phyloP scores from a whole-genome alignment of 2,329 filamentous ascomycete genomes.

The Colletotrichum sublineola region DNA sequence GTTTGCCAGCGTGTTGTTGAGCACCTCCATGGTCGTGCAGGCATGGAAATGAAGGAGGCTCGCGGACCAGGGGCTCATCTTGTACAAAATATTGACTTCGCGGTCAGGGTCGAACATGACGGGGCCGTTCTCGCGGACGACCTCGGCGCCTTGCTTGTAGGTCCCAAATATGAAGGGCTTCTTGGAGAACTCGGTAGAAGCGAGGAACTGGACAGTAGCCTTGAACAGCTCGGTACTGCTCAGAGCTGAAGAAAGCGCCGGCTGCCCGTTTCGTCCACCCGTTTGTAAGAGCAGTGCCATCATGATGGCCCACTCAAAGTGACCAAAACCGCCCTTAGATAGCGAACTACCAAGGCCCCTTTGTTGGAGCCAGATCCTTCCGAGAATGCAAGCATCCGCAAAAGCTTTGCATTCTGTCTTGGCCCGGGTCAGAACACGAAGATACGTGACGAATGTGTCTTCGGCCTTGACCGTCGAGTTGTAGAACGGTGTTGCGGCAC shows the following conservation, averaged over 20 bases:
- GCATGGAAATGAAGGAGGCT: slow-evolving; percentile 80
- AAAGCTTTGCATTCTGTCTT: slow-evolving; percentile 79
- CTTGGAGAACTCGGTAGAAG: slow-evolving; percentile 77
- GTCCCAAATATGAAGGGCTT: slow-evolving; percentile 70
- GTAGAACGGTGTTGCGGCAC: slow-evolving; percentile 81
- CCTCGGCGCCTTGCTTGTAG: slow-evolving; percentile 59
- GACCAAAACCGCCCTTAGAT: slow-evolving; percentile 87
- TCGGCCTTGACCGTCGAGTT: slow-evolving; percentile 89
- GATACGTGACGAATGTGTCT: slow-evolving; percentile 77
- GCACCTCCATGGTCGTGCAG: slow-evolving; percentile 77
- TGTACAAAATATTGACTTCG: slow-evolving; percentile 86
- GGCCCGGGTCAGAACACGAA: slow-evolving; percentile 80
- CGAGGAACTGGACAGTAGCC: slow-evolving; percentile 88
- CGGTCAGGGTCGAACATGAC: slow-evolving; percentile 83
- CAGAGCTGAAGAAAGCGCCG: slow-evolving; percentile 82
- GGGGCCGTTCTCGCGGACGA: slow-evolving; percentile 65
- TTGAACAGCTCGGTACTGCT: slow-evolving; percentile 97
- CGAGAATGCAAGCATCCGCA: slow-evolving; percentile 86
- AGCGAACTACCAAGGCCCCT: slow-evolving; percentile 80
- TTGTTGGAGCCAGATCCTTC: slow-evolving; percentile 90
- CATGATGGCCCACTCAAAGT: slow-evolving; percentile 90
- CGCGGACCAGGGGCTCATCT: slow-evolving; percentile 91
- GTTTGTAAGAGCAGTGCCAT: slow-evolving; percentile 84
- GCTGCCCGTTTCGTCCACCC: slow-evolving; percentile 79
- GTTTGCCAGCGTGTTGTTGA: slow-evolving; percentile 80